Base-by-base conservation (phyloP, 2,329 filamentous ascomycete genomes). In the Byssothecium circinans region DNA sequence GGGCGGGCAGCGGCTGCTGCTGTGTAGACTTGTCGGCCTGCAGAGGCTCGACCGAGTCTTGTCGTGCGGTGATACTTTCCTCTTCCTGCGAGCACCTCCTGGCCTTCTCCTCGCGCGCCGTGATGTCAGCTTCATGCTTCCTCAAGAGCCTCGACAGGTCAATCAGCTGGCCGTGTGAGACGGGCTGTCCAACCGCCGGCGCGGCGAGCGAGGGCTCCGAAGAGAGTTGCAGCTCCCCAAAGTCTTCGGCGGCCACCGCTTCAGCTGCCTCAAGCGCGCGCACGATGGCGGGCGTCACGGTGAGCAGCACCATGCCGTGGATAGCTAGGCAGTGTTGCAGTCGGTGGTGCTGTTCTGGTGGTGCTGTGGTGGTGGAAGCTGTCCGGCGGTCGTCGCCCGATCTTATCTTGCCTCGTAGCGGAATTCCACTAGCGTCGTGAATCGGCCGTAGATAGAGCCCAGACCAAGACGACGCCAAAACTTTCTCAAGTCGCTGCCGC, bases 151-250 rank as follows among this genome's bases (percentile, higher is more conserved):
- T 80, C 66, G 85, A 85, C 0, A 90, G 69, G 33, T 80, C 71
- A 42, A 91, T 70, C 15, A 91, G 73, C 60, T 91, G 86, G 43
- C 74, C 71, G 65, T 92, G 88, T 2, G 86, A 83, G 57, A 92
- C 85, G 22, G 88, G 86, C 2, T 83, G 82, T 41, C 86, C 88
- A 27, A 83, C 61, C 19, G 72, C 65, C 1, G 81, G 76, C 1
- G 77, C 65, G 1, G 69, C 64, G 14, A 88, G 71, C 1, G 72
- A 71, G 8, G 83, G 80, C 30, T 84, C 79, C 17, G 60, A 50
- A 19, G 55, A 65, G 39, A 40, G 49, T 39, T 57, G 63, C 6
- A 69, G 60, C 33, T 59, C 53, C 2, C 47, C 38, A 33, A 61
- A 45, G 7, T 60, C 56, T 14, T 61, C 59, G 7, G 57, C 51